phyloP scores from a whole-genome alignment of 2,329 filamentous ascomycete species.

The Knufia fluminis region DNA sequence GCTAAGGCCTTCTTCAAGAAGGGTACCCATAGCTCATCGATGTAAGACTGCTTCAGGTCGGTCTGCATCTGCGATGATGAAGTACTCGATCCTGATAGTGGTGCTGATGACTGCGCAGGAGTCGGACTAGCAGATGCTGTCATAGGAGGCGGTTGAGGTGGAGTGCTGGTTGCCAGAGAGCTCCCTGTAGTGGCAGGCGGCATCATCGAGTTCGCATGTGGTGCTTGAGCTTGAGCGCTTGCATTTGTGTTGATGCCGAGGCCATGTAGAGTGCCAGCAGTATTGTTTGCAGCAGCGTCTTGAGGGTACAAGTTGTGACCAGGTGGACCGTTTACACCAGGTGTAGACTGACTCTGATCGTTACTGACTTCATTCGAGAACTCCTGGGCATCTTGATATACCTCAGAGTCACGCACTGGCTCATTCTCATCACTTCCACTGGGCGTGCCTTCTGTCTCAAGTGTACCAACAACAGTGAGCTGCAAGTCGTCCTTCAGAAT shows the following conservation, averaged over 20 bases:
- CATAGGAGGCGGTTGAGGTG: not conserved
- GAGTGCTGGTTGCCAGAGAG: not conserved
- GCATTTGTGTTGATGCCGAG: not conserved
- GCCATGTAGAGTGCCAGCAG: not conserved
- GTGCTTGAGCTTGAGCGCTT: not conserved
- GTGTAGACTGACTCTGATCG: not conserved
- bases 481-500: not conserved
- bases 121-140: not conserved
- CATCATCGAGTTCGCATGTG: not conserved
- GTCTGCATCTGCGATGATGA: not conserved
- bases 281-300: not conserved
- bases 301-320: not conserved
- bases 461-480: not conserved
- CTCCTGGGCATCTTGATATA: not conserved
- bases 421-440: not conserved
- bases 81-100: not conserved
- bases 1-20: conserved; percentile 7
- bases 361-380: not conserved
- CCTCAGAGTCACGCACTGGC: not conserved
- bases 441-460: not conserved
- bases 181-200: not conserved
- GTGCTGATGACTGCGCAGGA: not conserved
- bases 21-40: conserved; percentile 2
- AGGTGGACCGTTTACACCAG: not conserved
- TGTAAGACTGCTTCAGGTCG: not conserved